Base-by-base conservation (phyloP, 2,329 filamentous ascomycete genomes). In the Pezicula radicicola region DNA sequence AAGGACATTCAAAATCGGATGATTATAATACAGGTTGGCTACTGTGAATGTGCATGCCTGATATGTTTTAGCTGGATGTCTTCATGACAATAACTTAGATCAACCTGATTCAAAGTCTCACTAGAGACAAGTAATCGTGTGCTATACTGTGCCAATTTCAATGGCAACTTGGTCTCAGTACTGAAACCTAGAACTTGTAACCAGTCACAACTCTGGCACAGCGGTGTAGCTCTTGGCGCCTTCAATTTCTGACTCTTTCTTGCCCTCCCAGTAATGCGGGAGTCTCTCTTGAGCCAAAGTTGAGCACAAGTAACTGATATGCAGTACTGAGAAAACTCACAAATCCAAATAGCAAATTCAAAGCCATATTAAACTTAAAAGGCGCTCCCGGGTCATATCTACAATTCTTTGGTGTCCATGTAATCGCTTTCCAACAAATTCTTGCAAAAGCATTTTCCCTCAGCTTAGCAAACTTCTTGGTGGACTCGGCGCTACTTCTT, bases 11-110 rank as follows among this genome's bases (percentile, higher is more conserved):
- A 93, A 72, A 44, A 93, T 88, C 0, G 89, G 88, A 61, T 92
- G 88, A 53, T 81, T 89, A 68, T 93, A 91, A 70, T 93, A 93
- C 3, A 93, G 73, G 60, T 92, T 92, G 16, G 88, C 88, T 6
- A 92, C 89, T 1, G 87, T 89, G 58, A 90, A 84, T 4, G 84
- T 78, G 0, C 73, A 71, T 3, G 79, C 70, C 79, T 81, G 16
- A 9, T 43, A n/a, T 10, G 18, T 21, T 28, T 59, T 41, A 51
- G 40, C n/a, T 6, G 19, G 10, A 10, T 40, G 30, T 13, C 6
- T 6, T 33, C 30, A 7, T 33, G 12, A 10, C 3, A 33, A 33
- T 33, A 33, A 12, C 30, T 33, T 33, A 7, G 9, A 13, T 33
- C 30, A 33, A 33, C 30, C 10, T 4, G 9, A 13, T 10, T 10